These are phyloP conservation scores for Sabuloglossum arenarium DNA, from an alignment of 495 filamentous ascomycete species.

Conservation along the genomic window DNA sequence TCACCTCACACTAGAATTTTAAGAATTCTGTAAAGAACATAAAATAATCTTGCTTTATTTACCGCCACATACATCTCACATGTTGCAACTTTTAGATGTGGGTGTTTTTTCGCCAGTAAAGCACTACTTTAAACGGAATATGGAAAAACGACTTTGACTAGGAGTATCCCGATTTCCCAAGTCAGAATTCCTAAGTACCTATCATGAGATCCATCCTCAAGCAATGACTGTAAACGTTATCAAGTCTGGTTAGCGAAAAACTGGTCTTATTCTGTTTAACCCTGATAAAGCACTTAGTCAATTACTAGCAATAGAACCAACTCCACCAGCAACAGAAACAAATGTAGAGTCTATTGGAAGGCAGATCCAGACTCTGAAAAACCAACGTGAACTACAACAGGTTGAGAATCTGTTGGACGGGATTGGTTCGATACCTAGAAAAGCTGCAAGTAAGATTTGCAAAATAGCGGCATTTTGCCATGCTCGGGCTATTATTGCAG, in stretches of 20 bases:
- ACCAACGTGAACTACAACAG: neutral
- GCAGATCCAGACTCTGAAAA: neutral
- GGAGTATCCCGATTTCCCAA: neutral
- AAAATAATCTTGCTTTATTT: neutral
- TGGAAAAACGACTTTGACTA: neutral
- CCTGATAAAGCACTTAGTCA: neutral
- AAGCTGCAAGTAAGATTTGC: neutral
- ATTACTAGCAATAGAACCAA: neutral
- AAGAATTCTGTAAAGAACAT: neutral
- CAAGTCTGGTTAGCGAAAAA: neutral
- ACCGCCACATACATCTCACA: neutral
- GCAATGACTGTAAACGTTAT: neutral
- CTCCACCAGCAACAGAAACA: neutral
- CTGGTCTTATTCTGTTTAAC: neutral
- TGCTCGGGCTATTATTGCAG: neutral
- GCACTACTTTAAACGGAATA: neutral
- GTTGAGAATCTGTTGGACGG: neutral
- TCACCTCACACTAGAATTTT: neutral
- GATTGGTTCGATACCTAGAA: neutral
- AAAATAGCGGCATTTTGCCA: neutral
- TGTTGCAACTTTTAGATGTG: slow-evolving; percentile 4
- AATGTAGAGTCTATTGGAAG: no score
- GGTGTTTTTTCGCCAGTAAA: neutral
- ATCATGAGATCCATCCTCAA: neutral
- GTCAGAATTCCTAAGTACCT: neutral